Conservation (phyloP, 108 stramenopile species). For the Pseudonitzschia multiseries region DNA sequence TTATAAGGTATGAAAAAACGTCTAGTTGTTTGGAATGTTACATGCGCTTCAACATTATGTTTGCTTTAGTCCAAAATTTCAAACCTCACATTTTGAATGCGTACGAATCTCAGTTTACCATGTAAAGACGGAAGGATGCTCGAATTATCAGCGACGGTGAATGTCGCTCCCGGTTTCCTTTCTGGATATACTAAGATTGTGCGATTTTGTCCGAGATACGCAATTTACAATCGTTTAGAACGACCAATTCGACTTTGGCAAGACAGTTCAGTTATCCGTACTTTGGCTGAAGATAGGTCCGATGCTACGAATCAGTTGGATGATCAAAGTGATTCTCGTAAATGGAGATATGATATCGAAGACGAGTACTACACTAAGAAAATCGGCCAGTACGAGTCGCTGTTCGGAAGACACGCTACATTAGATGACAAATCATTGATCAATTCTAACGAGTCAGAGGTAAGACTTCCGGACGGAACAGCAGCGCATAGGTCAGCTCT, state of each 20-base stretch:
- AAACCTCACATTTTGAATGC: background rate
- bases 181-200: slow-evolving; percentile 94
- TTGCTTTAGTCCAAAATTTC: background rate
- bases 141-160: slow-evolving; percentile 84
- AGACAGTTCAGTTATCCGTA: slow-evolving; percentile 82
- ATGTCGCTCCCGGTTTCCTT: slow-evolving; percentile 86
- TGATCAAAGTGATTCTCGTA: slow-evolving; percentile 28
- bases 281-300: slow-evolving; percentile 33
- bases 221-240: slow-evolving; percentile 80
- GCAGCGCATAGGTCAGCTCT: slow-evolving; percentile 72
- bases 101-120: slow-evolving; percentile 5
- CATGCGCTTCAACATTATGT: too few species aligned
- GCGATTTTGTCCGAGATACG: slow-evolving; percentile 87
- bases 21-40: background rate
- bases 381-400: slow-evolving; percentile 65
- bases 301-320: slow-evolving; percentile 13
- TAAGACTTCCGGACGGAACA: slow-evolving; percentile 43
- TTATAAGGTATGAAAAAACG: slow-evolving; percentile 54
- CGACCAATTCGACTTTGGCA: slow-evolving; percentile 85
- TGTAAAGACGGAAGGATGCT: slow-evolving; percentile 69
- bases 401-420: slow-evolving; percentile 55
- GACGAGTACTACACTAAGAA: slow-evolving; percentile 19
- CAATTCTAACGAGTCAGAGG: background rate
- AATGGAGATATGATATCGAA: slow-evolving; percentile 46
- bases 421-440: slow-evolving; percentile 11